Base-by-base conservation (phyloP, 1,284 basidiomycete genomes). In the Gomphus bonarii region DNA sequence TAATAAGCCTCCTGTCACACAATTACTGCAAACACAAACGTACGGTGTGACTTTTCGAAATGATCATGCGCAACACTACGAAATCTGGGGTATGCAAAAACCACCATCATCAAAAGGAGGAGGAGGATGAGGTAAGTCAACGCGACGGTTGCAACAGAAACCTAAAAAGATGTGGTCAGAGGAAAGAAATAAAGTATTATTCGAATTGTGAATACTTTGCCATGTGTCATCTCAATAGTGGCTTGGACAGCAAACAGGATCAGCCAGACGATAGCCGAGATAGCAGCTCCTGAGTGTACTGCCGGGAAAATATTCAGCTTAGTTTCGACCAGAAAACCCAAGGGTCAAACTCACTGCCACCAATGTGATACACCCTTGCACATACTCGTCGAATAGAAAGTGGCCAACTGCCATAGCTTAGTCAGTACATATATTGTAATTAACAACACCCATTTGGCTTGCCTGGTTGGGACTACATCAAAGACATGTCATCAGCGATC, bases 291-390 rank as follows among this genome's bases (percentile, higher is more conserved):
- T 8, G 79, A 80, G 64, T 82, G 81, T 28, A 81, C 72, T 73
- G 55, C 16, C 22, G 35, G 28, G 3, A n/a, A 20, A 59, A 8
- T 6, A 16, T 6, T 40, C 12, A 40, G 31, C 11, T 40, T 16
- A 16, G 16, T 40, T 16, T 40, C 38, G 6, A 40, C 14, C 38
- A 40, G 14, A 40, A 40, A 16, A 3, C 6, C 38, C 38, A 40
- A 40, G 35, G 2, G 35, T 9, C 2, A 47, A 51, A 65, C 70
- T 65, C 61, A 72, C 70, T 59, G 35, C 80, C 79, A 31, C 78
- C 79, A 54, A 81, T 79, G 58, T 80, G 77, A 60, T 81, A 81
- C 1, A 81, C 79, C 48, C 78, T 69, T 30, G 78, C 80, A 59
- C 72, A 75, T 14, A 78, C 67, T 16, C 75, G 71, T 43, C 80